Evolutionary conservation across 148 eudicot species (phyloP), one percentile per base, ranked within the genome.

Genomic region (Vaccinium corymbosum): DNA sequence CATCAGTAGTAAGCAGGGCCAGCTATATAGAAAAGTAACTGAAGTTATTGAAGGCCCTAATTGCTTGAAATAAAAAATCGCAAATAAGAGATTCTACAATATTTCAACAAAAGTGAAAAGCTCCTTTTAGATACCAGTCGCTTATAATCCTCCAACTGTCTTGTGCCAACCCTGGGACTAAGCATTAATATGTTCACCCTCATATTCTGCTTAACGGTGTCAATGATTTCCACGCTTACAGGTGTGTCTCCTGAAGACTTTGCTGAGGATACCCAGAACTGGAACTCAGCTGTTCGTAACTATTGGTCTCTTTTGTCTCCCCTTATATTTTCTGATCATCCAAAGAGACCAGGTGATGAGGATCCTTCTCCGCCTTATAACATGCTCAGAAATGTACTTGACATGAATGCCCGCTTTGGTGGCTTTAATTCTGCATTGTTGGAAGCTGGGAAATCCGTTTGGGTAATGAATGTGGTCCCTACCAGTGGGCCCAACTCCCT

Each of bases 391-490:
- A 95, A 94, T 90, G 98, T 95, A 85, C 81, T 95, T 76, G 98
- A 95, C 88, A 95, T 95, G 98, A 95, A 95, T 90, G 92, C 98
- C 48, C 92, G 85, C 75, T 89, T 94, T 85, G 98, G 98, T 62
- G 98, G 98, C 14, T 89, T 95, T 79, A 95, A 92, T 89, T 89
- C 90, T 78, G 98, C 97, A 20, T 84, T 95, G 79, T 87, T 92
- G 85, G 98, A 94, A 80, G 84, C 94, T 84, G 89, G 89, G 82
- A 95, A 94, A 86, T 92, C 98, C 71, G 98, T 90, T 64, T 95
- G 98, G 98, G 98, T 95, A 85, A 95, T 95, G 98, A 95, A 95
- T 88, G 98, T 93, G 73, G 94, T 95, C 29, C 97, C 98, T 35
- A 91, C 91, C 71, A 90, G 87, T 50, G 97, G 94, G 25, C 88